Conservation (phyloP, 1,284 basidiomycete genomes). For the Marasmius oreades region DNA sequence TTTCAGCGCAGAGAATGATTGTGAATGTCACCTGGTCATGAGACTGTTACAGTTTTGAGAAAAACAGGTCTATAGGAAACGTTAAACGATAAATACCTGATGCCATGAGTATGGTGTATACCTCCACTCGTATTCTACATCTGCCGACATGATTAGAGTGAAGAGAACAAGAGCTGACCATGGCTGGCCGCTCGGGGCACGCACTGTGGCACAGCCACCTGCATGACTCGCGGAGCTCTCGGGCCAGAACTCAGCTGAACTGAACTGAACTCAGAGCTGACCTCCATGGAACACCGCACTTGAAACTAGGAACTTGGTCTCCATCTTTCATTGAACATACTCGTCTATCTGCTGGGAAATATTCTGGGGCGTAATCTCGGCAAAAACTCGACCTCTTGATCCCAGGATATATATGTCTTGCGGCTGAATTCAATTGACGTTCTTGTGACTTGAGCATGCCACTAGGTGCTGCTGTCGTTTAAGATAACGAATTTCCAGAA, state of each 20-base stretch:
- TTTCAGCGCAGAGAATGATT: conserved; percentile 8
- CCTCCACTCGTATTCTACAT: conserved; percentile 7
- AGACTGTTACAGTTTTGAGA: conserved; percentile 36
- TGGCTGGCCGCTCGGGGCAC: no score
- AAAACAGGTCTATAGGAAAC: conserved; percentile 1
- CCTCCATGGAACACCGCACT: no score
- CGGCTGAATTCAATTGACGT: not conserved
- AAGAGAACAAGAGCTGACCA: not conserved
- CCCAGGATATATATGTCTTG: not conserved
- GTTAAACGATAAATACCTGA: conserved; percentile 38
- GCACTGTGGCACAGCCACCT: no score
- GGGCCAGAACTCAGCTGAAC: no score
- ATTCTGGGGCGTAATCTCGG: not conserved
- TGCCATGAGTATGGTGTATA: conserved; percentile 50
- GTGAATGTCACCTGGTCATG: conserved; percentile 56
- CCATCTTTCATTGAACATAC: no score
- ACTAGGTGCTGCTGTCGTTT: no score
- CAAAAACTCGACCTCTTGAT: not conserved
- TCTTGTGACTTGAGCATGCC: not conserved
- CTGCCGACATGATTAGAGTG: not conserved
- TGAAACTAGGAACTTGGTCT: no score
- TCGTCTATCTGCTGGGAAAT: not conserved
- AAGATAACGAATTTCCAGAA: not conserved
- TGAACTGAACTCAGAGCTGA: no score
- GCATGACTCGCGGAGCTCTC: no score